These are phyloP conservation scores for Mesembryanthemum crystallinum DNA, from an alignment of 148 eudicot species.

Conservation along the genomic window DNA sequence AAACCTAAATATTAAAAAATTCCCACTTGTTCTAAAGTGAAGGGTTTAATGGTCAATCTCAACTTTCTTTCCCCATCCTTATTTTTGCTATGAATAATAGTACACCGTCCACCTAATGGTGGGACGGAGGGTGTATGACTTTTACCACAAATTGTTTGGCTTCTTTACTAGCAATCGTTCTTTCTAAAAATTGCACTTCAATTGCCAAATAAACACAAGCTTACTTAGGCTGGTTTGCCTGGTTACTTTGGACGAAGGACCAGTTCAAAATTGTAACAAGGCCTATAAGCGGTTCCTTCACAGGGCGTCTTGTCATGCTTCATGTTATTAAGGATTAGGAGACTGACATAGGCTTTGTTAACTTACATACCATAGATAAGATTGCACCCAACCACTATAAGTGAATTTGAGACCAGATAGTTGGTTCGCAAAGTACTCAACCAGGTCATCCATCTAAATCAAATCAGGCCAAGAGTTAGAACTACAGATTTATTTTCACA, in stretches of 20 bases:
- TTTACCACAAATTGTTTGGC: no score
- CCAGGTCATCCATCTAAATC: slow-evolving; percentile 74
- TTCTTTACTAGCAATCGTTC: no score
- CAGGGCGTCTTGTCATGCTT: slow-evolving; percentile 61
- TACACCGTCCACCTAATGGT: no score
- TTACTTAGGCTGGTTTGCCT: slow-evolving; percentile 57
- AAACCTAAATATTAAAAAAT: no score
- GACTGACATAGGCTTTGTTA: slow-evolving; percentile 77
- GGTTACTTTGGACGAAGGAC: slow-evolving; percentile 65
- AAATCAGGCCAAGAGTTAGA: slow-evolving; percentile 10
- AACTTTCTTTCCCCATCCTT: no score
- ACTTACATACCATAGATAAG: slow-evolving; percentile 74
- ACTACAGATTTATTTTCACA: not conserved
- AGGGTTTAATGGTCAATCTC: no score
- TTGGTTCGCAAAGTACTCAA: slow-evolving; percentile 79
- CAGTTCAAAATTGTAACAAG: slow-evolving; percentile 72
- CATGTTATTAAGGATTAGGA: slow-evolving; percentile 69
- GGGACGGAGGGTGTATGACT: no score
- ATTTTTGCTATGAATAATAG: no score
- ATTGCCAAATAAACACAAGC: no score
- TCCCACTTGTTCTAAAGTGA: no score
- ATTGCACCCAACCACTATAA: slow-evolving; percentile 75
- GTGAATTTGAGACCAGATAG: slow-evolving; percentile 73
- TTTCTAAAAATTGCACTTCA: no score
- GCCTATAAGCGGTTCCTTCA: slow-evolving; percentile 86